A percentile compares a stretch with the other conserved stretches of the same genome.
Evolutionary conservation across 495 filamentous ascomycete genomes (phyloP).

Genomic region (Elaphomyces granulatus): DNA sequence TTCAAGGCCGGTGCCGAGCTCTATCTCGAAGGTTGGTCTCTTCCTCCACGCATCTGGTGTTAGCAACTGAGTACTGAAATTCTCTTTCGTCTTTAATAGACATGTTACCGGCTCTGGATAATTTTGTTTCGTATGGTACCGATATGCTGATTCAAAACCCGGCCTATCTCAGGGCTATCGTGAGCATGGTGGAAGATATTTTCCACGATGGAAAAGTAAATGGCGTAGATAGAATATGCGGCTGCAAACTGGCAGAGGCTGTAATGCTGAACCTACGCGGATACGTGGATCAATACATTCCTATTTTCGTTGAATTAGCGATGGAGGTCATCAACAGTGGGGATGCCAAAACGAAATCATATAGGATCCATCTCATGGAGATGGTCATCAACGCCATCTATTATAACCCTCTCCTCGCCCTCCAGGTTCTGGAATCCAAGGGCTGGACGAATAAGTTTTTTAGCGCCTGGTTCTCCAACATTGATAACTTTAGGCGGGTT

Average conservation of each 20-base stretch:
- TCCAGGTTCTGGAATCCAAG: slow-evolving; percentile 77
- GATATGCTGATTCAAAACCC: slow-evolving; percentile 65
- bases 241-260: slow-evolving; percentile 96
- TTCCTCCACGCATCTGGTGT: not conserved
- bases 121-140: slow-evolving; percentile 85
- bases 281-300: slow-evolving; percentile 73
- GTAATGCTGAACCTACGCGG: slow-evolving; percentile 92
- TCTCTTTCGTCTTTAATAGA: slow-evolving; percentile 34
- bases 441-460: slow-evolving; percentile 99
- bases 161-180: slow-evolving; percentile 73
- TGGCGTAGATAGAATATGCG: slow-evolving; percentile 90
- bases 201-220: slow-evolving; percentile 80
- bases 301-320: slow-evolving; percentile 73
- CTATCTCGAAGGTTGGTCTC: slow-evolving; percentile 55
- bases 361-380: slow-evolving; percentile 93
- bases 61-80: too few relatives aligned
- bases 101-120: slow-evolving; percentile 95
- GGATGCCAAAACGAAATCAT: slow-evolving; percentile 68
- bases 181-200: slow-evolving; percentile 64
- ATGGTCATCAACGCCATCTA: slow-evolving; percentile 98
- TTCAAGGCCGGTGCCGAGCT: slow-evolving; percentile 96
- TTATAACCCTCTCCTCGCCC: slow-evolving; percentile 74
- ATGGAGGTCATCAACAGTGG: slow-evolving; percentile 63
- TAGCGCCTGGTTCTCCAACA: slow-evolving; percentile 92
- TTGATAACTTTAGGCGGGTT: slow-evolving; percentile 82